These are phyloP conservation scores for Nicotiana knightiana DNA, from an alignment of 257 asterid species.

Conservation along the genomic window DNA sequence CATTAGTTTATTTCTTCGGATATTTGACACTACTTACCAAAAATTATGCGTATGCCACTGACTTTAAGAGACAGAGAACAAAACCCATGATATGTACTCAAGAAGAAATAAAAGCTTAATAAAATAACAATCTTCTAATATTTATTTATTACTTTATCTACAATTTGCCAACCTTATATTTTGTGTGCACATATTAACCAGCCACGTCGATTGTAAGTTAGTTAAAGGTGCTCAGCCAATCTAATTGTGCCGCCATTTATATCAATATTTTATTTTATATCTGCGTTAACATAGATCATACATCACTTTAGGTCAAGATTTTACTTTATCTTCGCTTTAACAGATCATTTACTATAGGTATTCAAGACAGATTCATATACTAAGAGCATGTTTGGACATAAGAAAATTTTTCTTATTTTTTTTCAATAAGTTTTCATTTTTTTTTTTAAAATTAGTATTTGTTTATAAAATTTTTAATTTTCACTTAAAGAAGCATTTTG, in stretches of 20 bases:
- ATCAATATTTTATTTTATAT: neutral
- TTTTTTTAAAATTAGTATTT: too few relatives aligned
- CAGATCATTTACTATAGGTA: neutral
- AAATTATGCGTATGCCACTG: too few relatives aligned
- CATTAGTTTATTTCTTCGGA: too few relatives aligned
- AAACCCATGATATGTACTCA: neutral
- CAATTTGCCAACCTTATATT: neutral
- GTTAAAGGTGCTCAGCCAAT: neutral
- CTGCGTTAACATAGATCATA: neutral
- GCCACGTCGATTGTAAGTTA: neutral
- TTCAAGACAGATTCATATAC: neutral
- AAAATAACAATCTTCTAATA: neutral
- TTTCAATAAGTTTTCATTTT: too few relatives aligned
- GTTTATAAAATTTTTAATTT: too few relatives aligned
- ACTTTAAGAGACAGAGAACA: constrained; percentile 13
- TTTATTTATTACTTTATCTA: neutral
- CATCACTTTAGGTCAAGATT: neutral
- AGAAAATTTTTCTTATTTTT: too few relatives aligned
- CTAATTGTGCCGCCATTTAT: neutral
- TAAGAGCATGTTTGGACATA: neutral
- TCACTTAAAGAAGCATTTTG: too few relatives aligned
- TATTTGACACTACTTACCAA: too few relatives aligned
- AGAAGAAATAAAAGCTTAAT: neutral
- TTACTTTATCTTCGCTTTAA: neutral
- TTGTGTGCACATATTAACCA: neutral